Percentiles rank a stretch among this genome's conserved stretches.
Evolutionary conservation across 805 yeast genomes (phyloP).

Genomic region (Metschnikowia kunwiensis): DNA sequence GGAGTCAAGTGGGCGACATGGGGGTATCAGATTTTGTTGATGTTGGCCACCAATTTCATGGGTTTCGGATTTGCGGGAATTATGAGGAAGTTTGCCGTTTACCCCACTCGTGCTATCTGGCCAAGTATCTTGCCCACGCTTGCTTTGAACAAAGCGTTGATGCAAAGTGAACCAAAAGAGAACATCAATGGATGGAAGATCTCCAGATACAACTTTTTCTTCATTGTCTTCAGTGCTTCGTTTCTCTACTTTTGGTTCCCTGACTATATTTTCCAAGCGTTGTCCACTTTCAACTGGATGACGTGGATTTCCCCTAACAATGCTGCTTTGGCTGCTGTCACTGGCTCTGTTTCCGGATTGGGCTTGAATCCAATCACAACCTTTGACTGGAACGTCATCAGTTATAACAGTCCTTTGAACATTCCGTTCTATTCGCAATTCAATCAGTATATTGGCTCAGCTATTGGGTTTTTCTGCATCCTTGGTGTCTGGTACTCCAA

Average conservation of each 20-base stretch:
- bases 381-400: slow-evolving; percentile 26
- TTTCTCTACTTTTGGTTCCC: slow-evolving; percentile 32
- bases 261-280: slow-evolving; percentile 24
- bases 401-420: slow-evolving; percentile 30
- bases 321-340: slow-evolving; percentile 23
- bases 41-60: slow-evolving; percentile 26
- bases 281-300: slow-evolving; percentile 30
- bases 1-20: slow-evolving; percentile 26
- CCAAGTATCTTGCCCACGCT: slow-evolving; percentile 36
- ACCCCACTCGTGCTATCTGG: slow-evolving; percentile 53
- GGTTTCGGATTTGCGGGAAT: slow-evolving; percentile 33
- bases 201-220: slow-evolving; percentile 24
- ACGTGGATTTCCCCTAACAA: slow-evolving; percentile 31
- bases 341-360: slow-evolving; percentile 27
- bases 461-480: slow-evolving; percentile 25
- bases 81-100: slow-evolving; percentile 38
- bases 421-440: slow-evolving; percentile 28
- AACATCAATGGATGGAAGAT: slow-evolving; percentile 33
- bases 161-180: slow-evolving; percentile 29
- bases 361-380: slow-evolving; percentile 36
- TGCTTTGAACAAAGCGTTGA: slow-evolving; percentile 41
- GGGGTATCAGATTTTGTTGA: slow-evolving; percentile 26
- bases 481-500: slow-evolving; percentile 29
- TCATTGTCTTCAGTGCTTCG: slow-evolving; percentile 15
- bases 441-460: slow-evolving; percentile 23